Base-by-base conservation (phyloP, 306 rosid species). In the Dryas octopetala region DNA sequence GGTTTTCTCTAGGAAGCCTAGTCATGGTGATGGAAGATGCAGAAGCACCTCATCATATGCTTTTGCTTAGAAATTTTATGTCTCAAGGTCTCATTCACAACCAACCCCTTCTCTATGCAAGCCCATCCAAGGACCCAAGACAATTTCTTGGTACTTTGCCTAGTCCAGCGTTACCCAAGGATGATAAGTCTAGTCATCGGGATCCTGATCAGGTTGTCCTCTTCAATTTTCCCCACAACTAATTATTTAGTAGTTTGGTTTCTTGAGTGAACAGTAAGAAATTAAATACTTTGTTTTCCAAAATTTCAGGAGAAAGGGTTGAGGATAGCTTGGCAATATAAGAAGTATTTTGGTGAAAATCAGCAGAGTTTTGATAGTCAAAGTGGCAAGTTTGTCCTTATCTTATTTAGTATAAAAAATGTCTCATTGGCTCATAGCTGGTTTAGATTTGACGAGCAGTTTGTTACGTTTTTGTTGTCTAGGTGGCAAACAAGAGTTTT, bases 21-120 rank as follows among this genome's bases (percentile, higher is more conserved):
- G 97, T 94, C 46, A 81, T 88, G 92, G 85, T 90, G 70, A 88
- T 94, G 93, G 97, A 94, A 88, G 97, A 94, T 87, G 87, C 94
- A 43, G 97, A 94, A 82, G 97, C 97, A 16, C 96, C 97, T 74
- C 97, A 91, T 88, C 98, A 94, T 82, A 91, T 94, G 98, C 97
- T 91, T 88, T 79, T 94, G 68, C 81, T 94, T 80, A 84, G 98
- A 81, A 91, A 88, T 84, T 91, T 94, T 76, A 91, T 91, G 96
- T 94, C 97, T 77, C 98, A 94, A 78, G 95, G 95, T 66, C 88
- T 94, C 17, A 82, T 91, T 60, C 97, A 86, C 73, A 79, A 62
- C 72, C 98, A 94, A n/a, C 88, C 95, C 53, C 96, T 91, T 78
- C 87, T 94, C 61, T 93, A 88, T 85, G 92, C 96, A 45, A 91